Evolutionary conservation across 768 basidiomycete genomes (phyloP), one percentile per base, ranked within the genome.

Genomic region (Mycena rosella): DNA sequence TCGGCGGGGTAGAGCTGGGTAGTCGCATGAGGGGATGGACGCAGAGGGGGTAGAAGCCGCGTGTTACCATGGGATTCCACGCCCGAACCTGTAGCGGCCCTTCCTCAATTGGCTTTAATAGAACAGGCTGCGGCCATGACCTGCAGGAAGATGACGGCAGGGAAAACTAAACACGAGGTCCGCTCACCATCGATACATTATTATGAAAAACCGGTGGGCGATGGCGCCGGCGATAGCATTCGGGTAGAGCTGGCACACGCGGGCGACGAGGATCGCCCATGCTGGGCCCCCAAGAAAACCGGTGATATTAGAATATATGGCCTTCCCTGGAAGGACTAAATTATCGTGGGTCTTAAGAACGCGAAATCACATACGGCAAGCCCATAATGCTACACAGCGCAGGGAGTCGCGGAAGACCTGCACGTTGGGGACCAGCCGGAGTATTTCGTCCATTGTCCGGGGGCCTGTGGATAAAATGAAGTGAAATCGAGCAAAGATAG

Each of bases 221-320:
- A 99, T 96, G 5, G 94, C 95, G 18, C 96, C 96, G 15, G 96
- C 95, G 65, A 91, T 90, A 11, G 96, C 96, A 68, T 91, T 98
- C 32, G 98, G 98, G 78, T 99, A 99, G 59, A 99, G 81, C 76
- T 99, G 98, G 82, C 98, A 99, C 86, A 99, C 96, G 79, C 98
- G 91, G 56, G 98, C 98, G n/a, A 98, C 96, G 42, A 99, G 88
- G 85, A 99, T 93, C 5, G 97, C 95, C 98, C 98, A 99, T 30
- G 96, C 97, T 2, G 99, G 96, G 75, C 98, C 98, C 63, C 98
- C 98, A 34, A 97, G 87, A 79, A 99, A 99, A 22, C 97, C 98
- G 73, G 95, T 96, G 14, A 98, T 95, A 78, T 99, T 99, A 0
- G 96, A 97, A 79, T 98, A 98, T 67, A 99, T 97, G 26, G 96